These are phyloP conservation scores for Aspergillus oerlinghausenensis DNA, from an alignment of 2,329 filamentous ascomycete genomes.

Conservation along the genomic window DNA sequence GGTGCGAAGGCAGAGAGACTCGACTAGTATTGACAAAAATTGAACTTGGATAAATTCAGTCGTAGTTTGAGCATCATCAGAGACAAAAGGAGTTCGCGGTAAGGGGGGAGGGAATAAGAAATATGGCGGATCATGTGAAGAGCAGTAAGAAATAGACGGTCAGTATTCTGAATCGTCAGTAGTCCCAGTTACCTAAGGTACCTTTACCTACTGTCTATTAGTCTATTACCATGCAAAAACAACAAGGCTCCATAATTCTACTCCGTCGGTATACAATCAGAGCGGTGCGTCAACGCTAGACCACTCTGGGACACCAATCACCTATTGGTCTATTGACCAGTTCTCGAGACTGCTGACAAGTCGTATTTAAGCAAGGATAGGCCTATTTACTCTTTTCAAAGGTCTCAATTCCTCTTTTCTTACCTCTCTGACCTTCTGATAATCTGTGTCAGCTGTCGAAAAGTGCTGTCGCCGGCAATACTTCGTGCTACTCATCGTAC, in stretches of 20 bases:
- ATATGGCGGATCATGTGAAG: background rate
- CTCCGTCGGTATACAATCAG: no score
- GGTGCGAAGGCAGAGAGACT: background rate
- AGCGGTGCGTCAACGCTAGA: background rate
- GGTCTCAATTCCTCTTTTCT: background rate
- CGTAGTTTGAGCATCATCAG: background rate
- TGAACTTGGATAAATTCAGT: background rate
- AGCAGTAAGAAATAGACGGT: background rate
- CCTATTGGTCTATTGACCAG: background rate
- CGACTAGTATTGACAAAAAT: background rate
- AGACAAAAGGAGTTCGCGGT: background rate
- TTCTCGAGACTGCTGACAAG: background rate
- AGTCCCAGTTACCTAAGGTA: background rate
- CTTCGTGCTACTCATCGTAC: background rate
- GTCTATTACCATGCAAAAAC: no score
- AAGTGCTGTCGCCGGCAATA: background rate
- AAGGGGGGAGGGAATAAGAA: background rate
- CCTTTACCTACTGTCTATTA: no score
- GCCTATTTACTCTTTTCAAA: background rate
- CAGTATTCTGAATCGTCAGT: background rate
- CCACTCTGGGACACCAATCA: background rate
- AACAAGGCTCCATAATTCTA: no score
- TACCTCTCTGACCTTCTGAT: background rate
- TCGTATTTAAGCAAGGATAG: background rate
- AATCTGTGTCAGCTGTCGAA: background rate